A percentile compares a stretch with the other conserved stretches of the same genome.
Conservation (phyloP, 331 rosid genomes). For the Prunus yedoensis region DNA sequence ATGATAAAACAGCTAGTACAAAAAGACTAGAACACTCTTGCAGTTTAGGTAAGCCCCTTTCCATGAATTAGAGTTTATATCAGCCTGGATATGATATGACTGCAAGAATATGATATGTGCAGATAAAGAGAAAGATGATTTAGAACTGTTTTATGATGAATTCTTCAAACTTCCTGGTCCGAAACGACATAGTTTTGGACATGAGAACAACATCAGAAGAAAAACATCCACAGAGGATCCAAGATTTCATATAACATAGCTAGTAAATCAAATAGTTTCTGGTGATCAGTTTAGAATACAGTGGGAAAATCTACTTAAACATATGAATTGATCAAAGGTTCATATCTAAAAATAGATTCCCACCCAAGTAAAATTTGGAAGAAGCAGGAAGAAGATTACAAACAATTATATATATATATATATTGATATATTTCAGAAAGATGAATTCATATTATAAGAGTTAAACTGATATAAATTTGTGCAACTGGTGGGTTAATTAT, state of each 20-base stretch:
- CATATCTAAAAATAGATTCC: neutral
- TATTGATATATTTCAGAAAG: no score
- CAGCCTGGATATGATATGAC: neutral
- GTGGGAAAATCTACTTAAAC: no score
- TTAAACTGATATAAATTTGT: no score
- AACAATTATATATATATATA: neutral
- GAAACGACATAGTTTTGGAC: neutral
- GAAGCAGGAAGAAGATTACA: neutral
- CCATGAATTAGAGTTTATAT: neutral
- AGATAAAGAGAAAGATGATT: neutral
- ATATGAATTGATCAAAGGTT: neutral
- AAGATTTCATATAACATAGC: neutral
- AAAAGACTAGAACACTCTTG: neutral
- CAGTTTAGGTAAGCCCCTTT: conserved; percentile 11
- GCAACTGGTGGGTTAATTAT: no score
- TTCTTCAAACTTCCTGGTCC: neutral
- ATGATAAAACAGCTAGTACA: conserved; percentile 9
- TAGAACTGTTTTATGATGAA: no score
- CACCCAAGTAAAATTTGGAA: neutral
- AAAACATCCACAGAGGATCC: neutral
- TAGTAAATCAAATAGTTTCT: conserved; percentile 14
- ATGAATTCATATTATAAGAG: no score
- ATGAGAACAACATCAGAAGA: neutral
- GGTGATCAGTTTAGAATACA: neutral
- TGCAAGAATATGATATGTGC: neutral